Base-by-base conservation (phyloP, 805 yeast genomes). In the Ogataea kodamae region DNA sequence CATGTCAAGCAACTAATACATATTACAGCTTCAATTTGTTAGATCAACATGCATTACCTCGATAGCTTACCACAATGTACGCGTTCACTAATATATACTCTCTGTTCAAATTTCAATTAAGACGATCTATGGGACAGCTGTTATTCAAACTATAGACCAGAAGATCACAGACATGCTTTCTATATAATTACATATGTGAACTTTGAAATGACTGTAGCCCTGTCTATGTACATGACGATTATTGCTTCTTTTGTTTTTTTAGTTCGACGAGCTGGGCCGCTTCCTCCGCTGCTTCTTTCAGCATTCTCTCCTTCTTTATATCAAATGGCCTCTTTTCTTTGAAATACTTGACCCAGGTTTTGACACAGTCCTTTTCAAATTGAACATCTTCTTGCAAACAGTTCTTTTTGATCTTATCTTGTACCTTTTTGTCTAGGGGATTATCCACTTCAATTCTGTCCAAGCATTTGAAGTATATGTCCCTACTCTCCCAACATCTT, bases 401-500 rank as follows among this genome's bases (percentile, higher is more conserved):
- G 30, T 70, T 61, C 14, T 61, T 49, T 33, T 72, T 68, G 25
- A 86, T 76, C 18, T 60, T 59, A 5, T 55, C 52, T 26, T 66
- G 64, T 33, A 63, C 58, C 33, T 67, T 65, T 7, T 74, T 70
- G 40, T 78, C 85, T 34, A 79, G 61, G 12, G 95, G 83, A 56
- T 84, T 83, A 6, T 73, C 75, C 34, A 90, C 78, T 11, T 72
- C 62, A 49, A 81, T 71, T 29, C 62, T 66, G 46, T 82, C 85
- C 30, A 90, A 67, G 57, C 98, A 90, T 6, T 61, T 69, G 50
- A 86, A 86, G 54, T 73, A 88, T 24, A 50, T 49, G 52, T 90
- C 98, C 40, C 98, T 73, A 6, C 90, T 68, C 31, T 80, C 90
- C 97, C 97, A 92, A 64, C 98, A 90, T 40, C 68, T 65, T 52